Conservation (phyloP, 352 stramenopile genomes). For the Pythium sp. region DNA sequence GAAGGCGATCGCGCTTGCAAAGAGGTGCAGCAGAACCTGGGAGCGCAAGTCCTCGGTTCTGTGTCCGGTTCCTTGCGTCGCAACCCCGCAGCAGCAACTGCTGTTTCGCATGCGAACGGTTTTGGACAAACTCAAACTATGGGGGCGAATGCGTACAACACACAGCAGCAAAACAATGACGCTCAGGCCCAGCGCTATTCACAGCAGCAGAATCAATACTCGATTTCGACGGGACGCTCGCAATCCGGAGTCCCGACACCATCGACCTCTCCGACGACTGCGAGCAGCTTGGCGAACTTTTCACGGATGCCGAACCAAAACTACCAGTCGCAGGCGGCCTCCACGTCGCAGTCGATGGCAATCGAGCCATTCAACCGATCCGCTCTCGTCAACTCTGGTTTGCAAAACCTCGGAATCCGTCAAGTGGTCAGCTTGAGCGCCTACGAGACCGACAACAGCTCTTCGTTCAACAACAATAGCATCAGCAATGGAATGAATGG, state of each 20-base stretch:
- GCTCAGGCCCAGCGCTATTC: not conserved
- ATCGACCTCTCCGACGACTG: not conserved
- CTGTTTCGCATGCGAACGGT: not conserved
- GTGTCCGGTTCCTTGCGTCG: not conserved
- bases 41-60: not conserved
- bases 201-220: not conserved
- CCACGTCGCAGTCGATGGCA: conserved; percentile 7
- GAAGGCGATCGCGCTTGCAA: not conserved
- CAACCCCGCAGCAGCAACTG: not conserved
- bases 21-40: not conserved
- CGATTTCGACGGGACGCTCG: not conserved
- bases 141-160: not conserved
- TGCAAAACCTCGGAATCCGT: conserved; percentile 15
- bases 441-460: conserved; percentile 13
- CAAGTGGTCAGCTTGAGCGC: conserved; percentile 15
- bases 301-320: not conserved
- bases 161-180: not conserved
- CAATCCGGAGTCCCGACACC: not conserved
- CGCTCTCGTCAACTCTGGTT: not conserved
- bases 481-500: not conserved
- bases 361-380: conserved; percentile 15
- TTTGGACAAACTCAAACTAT: not conserved
- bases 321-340: not conserved
- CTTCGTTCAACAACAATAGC: not conserved
- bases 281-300: not conserved